Evolutionary conservation across 208 protist genomes (phyloP), one percentile per base, ranked within the genome.

Genomic region (Strigomonas culicis): DNA sequence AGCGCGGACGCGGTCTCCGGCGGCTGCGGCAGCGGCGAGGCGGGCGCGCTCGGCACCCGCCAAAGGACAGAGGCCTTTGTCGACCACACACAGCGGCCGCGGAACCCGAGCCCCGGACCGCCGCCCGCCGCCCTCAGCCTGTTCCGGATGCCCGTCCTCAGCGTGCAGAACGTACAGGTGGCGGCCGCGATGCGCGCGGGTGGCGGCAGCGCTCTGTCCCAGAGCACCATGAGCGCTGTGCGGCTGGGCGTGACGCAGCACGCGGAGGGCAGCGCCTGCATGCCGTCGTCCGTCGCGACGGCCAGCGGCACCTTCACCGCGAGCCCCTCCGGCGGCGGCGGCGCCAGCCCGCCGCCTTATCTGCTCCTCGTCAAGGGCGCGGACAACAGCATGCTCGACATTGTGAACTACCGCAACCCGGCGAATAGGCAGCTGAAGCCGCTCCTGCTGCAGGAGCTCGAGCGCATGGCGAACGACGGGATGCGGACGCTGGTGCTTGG

Each of bases 291-390:
- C n/a, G n/a, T n/a, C n/a, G n/a, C n/a, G n/a, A n/a, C n/a, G n/a
- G n/a, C n/a, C n/a, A n/a, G n/a, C n/a, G n/a, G n/a, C n/a, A n/a
- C n/a, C n/a, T n/a, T n/a, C n/a, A n/a, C n/a, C n/a, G n/a, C n/a
- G n/a, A n/a, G n/a, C n/a, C n/a, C n/a, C n/a, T n/a, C n/a, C n/a
- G n/a, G n/a, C n/a, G n/a, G n/a, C n/a, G n/a, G n/a, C n/a, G n/a
- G n/a, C n/a, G n/a, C n/a, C n/a, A n/a, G 41, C 24, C 21, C 4
- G 27, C 11, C 22, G 30, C 24, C 47, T 15, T 88, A 86, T 32
- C 65, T 94, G 50, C 68, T 97, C 43, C 79, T 92, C 4, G 73
- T 84, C 6, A 97, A 97, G 63, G 92, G 92, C 0, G 92, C 92
- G 8, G 92, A 97, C 64, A 91, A 62, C 74, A 81, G 76, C 57